Evolutionary conservation across 805 yeast species (phyloP).

Genomic region (Nakazawaea laoshanensis): DNA sequence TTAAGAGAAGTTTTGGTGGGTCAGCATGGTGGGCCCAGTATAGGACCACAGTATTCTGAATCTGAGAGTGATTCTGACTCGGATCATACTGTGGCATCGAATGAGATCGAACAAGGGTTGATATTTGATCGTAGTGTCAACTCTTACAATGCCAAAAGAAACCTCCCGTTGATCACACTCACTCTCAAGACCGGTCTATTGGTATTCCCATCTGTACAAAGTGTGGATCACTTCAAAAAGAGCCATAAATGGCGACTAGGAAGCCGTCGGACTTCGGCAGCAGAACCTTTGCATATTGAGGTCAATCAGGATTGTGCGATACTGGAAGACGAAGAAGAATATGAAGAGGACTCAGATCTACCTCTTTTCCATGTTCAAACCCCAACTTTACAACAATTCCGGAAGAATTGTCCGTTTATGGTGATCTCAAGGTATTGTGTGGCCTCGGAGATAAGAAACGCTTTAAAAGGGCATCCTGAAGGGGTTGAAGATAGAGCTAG

Average conservation of each 20-base stretch:
- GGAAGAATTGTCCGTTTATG: constrained; percentile 13
- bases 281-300: background rate
- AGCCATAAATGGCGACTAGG: constrained; percentile 7
- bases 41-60: background rate
- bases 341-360: constrained; percentile 9
- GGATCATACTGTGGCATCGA: constrained; percentile 10
- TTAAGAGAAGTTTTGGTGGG: constrained; percentile 6
- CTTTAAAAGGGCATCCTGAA: background rate
- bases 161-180: constrained; percentile 10
- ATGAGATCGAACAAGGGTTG: constrained; percentile 1
- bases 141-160: constrained; percentile 11
- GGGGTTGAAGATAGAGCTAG: constrained; percentile 3
- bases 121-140: constrained; percentile 7
- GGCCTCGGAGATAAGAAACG: constrained; percentile 1
- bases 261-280: background rate
- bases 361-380: constrained; percentile 11
- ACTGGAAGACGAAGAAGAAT: constrained; percentile 4
- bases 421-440: constrained; percentile 8
- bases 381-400: constrained; percentile 10
- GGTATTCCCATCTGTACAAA: constrained; percentile 11
- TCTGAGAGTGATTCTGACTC: no score
- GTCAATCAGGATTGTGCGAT: background rate
- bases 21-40: background rate
- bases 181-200: constrained; percentile 11
- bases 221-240: constrained; percentile 10